Conservation (phyloP, 345 rosid genomes). For the Bruguiera sexangula region DNA sequence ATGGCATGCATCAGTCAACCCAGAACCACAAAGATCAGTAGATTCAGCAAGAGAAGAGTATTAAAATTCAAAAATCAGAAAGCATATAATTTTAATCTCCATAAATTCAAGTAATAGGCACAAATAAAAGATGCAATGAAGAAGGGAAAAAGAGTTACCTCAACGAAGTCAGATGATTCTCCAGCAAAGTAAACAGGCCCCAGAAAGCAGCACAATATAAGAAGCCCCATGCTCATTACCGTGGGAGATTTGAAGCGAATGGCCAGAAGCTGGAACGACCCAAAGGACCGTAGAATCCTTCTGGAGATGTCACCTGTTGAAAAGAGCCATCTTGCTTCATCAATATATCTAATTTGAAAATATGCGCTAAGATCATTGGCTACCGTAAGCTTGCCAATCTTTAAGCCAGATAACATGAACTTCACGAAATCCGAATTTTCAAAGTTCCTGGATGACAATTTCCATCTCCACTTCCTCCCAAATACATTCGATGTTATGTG, state of each 20-base stretch:
- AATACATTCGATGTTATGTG: too few relatives aligned
- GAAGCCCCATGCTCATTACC: slow-evolving; percentile 7
- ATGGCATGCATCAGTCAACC: not conserved
- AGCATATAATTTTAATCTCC: not conserved
- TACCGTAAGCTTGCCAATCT: too few relatives aligned
- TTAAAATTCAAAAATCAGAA: too few relatives aligned
- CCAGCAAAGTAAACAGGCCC: slow-evolving; percentile 14
- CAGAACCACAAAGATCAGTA: not conserved
- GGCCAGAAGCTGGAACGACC: not conserved
- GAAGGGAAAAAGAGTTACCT: slow-evolving; percentile 16
- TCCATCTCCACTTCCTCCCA: too few relatives aligned
- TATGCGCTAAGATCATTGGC: too few relatives aligned
- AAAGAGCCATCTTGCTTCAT: too few relatives aligned
- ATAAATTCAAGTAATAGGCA: not conserved
- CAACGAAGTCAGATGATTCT: slow-evolving; percentile 18
- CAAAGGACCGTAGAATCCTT: slow-evolving; percentile 33
- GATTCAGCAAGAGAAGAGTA: too few relatives aligned
- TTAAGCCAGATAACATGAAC: too few relatives aligned
- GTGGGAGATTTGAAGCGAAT: slow-evolving; percentile 11
- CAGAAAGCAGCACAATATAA: not conserved
- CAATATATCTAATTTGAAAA: too few relatives aligned
- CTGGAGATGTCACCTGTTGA: slow-evolving; percentile 17
- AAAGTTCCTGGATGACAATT: too few relatives aligned
- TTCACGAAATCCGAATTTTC: too few relatives aligned
- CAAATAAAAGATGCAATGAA: not conserved